These are phyloP conservation scores for Tricholoma saponaceum DNA, from an alignment of 768 basidiomycete species.

Conservation along the genomic window DNA sequence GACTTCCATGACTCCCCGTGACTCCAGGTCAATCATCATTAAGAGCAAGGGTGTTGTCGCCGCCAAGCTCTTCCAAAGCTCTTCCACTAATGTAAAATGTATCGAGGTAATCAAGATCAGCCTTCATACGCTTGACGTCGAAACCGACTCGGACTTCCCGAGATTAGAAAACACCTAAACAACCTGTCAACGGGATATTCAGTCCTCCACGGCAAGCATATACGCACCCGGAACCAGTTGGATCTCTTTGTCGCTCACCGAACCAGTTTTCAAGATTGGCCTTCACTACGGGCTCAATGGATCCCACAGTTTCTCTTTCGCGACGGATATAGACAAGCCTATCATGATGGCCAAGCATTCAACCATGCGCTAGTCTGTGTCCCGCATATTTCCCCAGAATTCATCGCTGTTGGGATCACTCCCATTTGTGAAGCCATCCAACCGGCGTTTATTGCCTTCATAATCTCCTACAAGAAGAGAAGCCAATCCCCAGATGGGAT, in stretches of 20 bases:
- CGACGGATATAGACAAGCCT: constrained; percentile 63
- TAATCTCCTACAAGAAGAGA: constrained; percentile 65
- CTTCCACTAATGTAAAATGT: constrained; percentile 75
- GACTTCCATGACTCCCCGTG: constrained; percentile 76
- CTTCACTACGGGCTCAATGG: constrained; percentile 51
- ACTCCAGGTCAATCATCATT: constrained; percentile 62
- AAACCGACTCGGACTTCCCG: constrained; percentile 58
- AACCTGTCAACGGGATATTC: background rate
- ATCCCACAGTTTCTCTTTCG: constrained; percentile 62
- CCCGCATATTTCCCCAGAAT: constrained; percentile 74
- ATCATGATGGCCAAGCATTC: constrained; percentile 79
- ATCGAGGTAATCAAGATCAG: constrained; percentile 71
- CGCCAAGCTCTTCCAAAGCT: constrained; percentile 67
- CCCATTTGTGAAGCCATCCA: constrained; percentile 60
- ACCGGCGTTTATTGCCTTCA: constrained; percentile 56
- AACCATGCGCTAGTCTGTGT: constrained; percentile 80
- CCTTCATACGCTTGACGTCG: constrained; percentile 60
- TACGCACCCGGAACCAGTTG: constrained; percentile 71
- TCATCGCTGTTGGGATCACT: constrained; percentile 64
- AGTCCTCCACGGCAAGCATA: background rate
- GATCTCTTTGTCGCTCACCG: constrained; percentile 77
- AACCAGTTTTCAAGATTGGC: constrained; percentile 62
- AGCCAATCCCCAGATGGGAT: constrained; percentile 74
- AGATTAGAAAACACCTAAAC: constrained; percentile 70
- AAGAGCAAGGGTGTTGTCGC: constrained; percentile 67